Evolutionary conservation across 2,329 filamentous ascomycete species (phyloP), one percentile per base, ranked within the genome.

Genomic region (Colletotrichum echinochloae): DNA sequence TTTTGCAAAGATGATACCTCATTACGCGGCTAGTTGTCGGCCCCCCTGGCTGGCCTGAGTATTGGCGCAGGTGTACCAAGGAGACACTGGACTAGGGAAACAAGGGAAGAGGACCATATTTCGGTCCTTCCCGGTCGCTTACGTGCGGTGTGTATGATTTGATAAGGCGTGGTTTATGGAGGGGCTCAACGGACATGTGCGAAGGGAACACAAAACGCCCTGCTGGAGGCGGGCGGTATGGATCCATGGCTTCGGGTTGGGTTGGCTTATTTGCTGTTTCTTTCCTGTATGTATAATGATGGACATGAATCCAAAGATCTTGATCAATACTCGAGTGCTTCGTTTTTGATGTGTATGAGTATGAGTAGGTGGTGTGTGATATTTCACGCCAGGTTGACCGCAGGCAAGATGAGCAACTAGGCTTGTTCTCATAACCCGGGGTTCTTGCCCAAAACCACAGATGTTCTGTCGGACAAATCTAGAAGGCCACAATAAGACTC

Each of bases 1-100:
- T 71, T 70, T 70, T 71, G 65, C 69, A 71, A 71, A 71, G 65
- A 72, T 72, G 70, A 72, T 72, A 72, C 71, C 71, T 72, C 71
- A 60, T 51, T 60, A 60, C 60, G 66, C 61, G 65, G 65, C 60
- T 30, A 41, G 59, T 70, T 23, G 64, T 60, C 4, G 26, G 37
- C 16, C 51, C 41, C 33, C 5, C 52, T 52, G 23, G n/a, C 59
- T 39, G 51, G 35, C 48, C 26, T 37, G 33, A 35, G 18, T 61
- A 37, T 28, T 35, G 64, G 68, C 57, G 64, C 30, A 33, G 20
- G 11, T 46, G 57, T 55, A 54, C 55, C 18, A 30, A 11, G 33
- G 52, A 35, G 51, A 14, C 51, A n/a, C 44, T 61, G 30, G 59
- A 54, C 48, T 44, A 20, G 39, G 59, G 46, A 20, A 44, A 23